Percentiles rank a stretch among this genome's conserved stretches.
phyloP scores from a whole-genome alignment of 306 rosid species.

The Casuarina cunninghamiana region DNA sequence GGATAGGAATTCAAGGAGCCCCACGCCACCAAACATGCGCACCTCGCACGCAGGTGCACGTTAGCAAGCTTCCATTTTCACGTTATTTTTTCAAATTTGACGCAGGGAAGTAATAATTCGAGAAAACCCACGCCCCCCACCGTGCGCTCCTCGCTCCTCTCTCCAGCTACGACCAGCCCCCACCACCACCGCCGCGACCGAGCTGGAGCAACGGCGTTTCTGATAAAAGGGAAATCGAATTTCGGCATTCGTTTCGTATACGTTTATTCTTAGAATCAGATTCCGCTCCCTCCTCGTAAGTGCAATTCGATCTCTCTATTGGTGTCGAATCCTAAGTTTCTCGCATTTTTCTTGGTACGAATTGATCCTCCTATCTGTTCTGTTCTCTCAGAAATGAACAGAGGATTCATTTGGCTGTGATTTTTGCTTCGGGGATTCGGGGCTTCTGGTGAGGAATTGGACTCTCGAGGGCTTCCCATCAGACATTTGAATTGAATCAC shows the following conservation, averaged over 20 bases:
- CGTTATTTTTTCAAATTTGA: not conserved
- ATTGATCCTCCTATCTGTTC: conserved; percentile 17
- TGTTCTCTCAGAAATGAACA: not conserved
- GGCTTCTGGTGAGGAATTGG: conserved; percentile 32
- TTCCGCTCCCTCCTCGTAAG: conserved; percentile 11
- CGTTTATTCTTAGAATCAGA: conserved; percentile 6
- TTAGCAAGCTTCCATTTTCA: conserved; percentile 4
- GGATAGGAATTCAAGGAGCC: not conserved
- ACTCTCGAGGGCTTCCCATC: conserved; percentile 20
- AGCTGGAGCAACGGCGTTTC: conserved; percentile 37
- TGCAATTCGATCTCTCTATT: conserved; percentile 21
- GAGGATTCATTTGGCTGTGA: not conserved
- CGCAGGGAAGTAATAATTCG: not conserved
- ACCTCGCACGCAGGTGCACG: conserved; percentile 13
- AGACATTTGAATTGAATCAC: conserved; percentile 24
- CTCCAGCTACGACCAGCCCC: conserved; percentile 1
- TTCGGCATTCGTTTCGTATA: conserved; percentile 27
- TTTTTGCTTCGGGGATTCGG: conserved; percentile 22
- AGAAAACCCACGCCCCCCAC: not conserved
- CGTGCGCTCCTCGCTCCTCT: conserved; percentile 31
- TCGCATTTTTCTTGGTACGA: conserved; percentile 21
- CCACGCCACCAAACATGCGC: not conserved
- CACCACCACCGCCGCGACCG: conserved; percentile 35
- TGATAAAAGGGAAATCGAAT: conserved; percentile 32
- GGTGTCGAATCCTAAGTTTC: conserved; percentile 26